Evolutionary conservation across 2,329 filamentous ascomycete species (phyloP).

Genomic region (Fusarium euwallaceae): DNA sequence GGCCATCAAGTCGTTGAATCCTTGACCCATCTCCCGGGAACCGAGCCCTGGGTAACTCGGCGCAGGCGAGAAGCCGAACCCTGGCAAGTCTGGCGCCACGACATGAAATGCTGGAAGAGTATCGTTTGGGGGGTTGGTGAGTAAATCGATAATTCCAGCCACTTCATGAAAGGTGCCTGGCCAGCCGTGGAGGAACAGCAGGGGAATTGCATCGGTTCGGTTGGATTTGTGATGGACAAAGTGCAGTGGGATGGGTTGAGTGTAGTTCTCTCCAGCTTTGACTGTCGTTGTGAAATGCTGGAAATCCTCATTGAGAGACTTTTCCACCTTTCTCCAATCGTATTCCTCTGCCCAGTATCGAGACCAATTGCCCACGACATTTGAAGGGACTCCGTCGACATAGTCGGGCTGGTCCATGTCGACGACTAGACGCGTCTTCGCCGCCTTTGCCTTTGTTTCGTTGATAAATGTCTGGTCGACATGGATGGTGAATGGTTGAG

Average conservation of each 20-base stretch:
- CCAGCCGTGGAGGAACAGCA: slow-evolving; percentile 60
- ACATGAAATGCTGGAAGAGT: slow-evolving; percentile 58
- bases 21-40: slow-evolving; percentile 45
- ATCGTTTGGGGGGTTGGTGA: slow-evolving; percentile 46
- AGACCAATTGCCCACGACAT: background rate
- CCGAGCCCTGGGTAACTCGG: slow-evolving; percentile 46
- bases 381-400: slow-evolving; percentile 1
- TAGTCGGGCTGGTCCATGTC: background rate
- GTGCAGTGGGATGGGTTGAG: slow-evolving; percentile 19
- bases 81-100: slow-evolving; percentile 59
- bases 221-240: slow-evolving; percentile 26
- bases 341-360: slow-evolving; percentile 15
- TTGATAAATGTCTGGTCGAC: background rate
- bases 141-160: slow-evolving; percentile 49
- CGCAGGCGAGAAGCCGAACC: slow-evolving; percentile 58
- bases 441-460: background rate
- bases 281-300: slow-evolving; percentile 27
- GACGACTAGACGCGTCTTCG: background rate
- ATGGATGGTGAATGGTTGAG: slow-evolving; percentile 1
- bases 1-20: slow-evolving; percentile 56
- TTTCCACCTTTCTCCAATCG: slow-evolving; percentile 9
- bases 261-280: slow-evolving; percentile 2
- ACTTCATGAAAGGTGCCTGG: slow-evolving; percentile 58
- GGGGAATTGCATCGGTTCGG: slow-evolving; percentile 51
- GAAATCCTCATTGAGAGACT: slow-evolving; percentile 12